Base-by-base conservation (phyloP, 2,329 filamentous ascomycete species). In the Fusarium neocosmosporiellum region DNA sequence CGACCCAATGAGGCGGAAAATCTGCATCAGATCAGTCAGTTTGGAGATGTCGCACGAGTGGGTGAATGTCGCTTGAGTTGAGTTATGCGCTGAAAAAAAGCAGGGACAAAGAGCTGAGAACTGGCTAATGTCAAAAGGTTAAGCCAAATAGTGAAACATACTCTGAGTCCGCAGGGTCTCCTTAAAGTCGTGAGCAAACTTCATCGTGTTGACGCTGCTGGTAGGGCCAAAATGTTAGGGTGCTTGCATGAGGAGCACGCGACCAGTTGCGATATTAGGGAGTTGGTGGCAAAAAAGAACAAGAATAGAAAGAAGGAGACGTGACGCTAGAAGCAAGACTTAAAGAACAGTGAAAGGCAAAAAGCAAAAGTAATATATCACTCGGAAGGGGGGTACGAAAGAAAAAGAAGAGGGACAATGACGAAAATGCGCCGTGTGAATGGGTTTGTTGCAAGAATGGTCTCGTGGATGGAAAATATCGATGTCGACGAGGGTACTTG, bases 111-210 rank as follows among this genome's bases (percentile, higher is more conserved):
- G 22, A 29, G 36, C 13, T 14, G 24, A 27, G 22, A 27, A 39
- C 18, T n/a, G 18, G 16, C 18, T 31, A n/a, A 14, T 16, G 29
- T 20, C 31, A 27, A 58, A 58, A 20, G 10, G 22, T 7, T 18
- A 37, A 27, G 5, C n/a, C 10, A 24, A 27, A 58, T 36, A 18
- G 27, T 50, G 57, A 57, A 46, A 74, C 74, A 16, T 57, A 86
- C 86, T 84, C 81, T 94, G 92, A 72, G 86, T 88, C 71, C 89
- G 86, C 70, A 97, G 87, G 58, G 88, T 88, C 76, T 92, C 88
- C 79, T 91, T 90, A 80, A 94, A 96, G 78, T 91, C 89, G 79
- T 93, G 93, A 31, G 91, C 94, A 82, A 97, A 97, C 86, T 97
- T 97, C 94, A 97, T 97, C 63, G 73, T 65, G 53, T 50, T 70